phyloP scores from a whole-genome alignment of 2,329 filamentous ascomycete genomes.

The Hymenoscyphus albidus region DNA sequence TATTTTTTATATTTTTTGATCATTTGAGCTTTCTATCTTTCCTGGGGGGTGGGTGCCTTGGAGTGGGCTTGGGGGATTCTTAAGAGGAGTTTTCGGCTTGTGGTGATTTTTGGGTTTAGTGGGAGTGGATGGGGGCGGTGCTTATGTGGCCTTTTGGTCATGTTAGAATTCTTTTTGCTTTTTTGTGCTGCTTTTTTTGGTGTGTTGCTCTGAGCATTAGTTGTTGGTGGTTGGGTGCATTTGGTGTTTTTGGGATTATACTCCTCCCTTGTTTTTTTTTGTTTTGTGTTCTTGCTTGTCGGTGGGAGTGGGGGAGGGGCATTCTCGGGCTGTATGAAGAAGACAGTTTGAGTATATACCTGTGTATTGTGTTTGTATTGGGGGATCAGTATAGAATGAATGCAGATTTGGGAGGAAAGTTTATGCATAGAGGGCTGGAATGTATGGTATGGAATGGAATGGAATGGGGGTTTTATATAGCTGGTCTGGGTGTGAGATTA shows the following conservation, averaged over 20 bases:
- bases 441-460: not conserved
- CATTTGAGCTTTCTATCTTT: not conserved
- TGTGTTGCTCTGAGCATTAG: not conserved
- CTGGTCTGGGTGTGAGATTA: too few species aligned
- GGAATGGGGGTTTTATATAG: too few species aligned
- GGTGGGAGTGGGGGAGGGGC: not conserved
- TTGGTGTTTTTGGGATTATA: not conserved
- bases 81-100: constrained; percentile 14
- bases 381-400: constrained; percentile 3
- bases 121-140: constrained; percentile 24
- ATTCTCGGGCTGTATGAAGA: not conserved
- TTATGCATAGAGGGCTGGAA: not conserved
- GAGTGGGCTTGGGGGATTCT: constrained; percentile 6
- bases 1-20: not conserved
- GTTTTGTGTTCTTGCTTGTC: not conserved
- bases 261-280: not conserved
- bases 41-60: not conserved
- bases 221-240: not conserved
- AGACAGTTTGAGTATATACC: not conserved
- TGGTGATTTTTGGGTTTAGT: constrained; percentile 15
- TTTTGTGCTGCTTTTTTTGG: not conserved
- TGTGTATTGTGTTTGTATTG: not conserved
- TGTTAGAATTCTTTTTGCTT: not conserved
- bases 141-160: not conserved
- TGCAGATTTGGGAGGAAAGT: constrained; percentile 3